Conservation (phyloP, 1,284 basidiomycete genomes). For the Phlebopus sp. region DNA sequence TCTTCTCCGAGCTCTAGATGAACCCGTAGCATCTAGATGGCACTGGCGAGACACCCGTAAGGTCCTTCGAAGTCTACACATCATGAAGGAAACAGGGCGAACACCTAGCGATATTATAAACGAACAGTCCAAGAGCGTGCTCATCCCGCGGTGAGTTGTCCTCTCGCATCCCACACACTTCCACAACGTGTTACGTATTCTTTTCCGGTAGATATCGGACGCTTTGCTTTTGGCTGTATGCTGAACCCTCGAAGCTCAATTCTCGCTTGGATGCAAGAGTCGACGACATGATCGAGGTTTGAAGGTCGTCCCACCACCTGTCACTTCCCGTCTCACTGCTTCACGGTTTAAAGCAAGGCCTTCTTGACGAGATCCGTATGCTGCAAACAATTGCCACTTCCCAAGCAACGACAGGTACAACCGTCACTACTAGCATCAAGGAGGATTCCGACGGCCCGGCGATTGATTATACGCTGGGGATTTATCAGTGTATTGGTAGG, state of each 20-base stretch:
- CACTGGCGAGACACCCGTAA: conserved; percentile 96
- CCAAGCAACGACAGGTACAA: background rate
- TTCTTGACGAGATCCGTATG: conserved; percentile 78
- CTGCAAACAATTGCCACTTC: conserved; percentile 40
- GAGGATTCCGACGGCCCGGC: conserved; percentile 7
- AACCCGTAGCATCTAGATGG: conserved; percentile 79
- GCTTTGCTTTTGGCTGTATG: conserved; percentile 91
- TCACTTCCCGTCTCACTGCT: conserved; percentile 7
- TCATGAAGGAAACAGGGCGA: conserved; percentile 74
- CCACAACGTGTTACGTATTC: too few species aligned
- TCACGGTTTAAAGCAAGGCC: conserved; percentile 57
- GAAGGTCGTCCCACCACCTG: background rate
- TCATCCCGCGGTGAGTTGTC: conserved; percentile 46
- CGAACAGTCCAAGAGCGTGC: conserved; percentile 52
- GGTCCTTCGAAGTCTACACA: conserved; percentile 76
- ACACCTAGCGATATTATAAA: conserved; percentile 68
- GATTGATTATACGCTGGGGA: conserved; percentile 72
- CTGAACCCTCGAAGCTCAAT: conserved; percentile 64
- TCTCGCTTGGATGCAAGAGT: conserved; percentile 77
- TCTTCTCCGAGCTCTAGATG: conserved; percentile 74
- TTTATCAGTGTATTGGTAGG: conserved; percentile 92
- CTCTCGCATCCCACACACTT: background rate
- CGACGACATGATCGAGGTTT: conserved; percentile 86
- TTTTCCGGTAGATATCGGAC: conserved; percentile 77
- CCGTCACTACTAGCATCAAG: background rate